Percentiles rank a stretch among this genome's conserved stretches.
Evolutionary conservation across 345 rosid genomes (phyloP).

Genomic region (Populus euphratica): DNA sequence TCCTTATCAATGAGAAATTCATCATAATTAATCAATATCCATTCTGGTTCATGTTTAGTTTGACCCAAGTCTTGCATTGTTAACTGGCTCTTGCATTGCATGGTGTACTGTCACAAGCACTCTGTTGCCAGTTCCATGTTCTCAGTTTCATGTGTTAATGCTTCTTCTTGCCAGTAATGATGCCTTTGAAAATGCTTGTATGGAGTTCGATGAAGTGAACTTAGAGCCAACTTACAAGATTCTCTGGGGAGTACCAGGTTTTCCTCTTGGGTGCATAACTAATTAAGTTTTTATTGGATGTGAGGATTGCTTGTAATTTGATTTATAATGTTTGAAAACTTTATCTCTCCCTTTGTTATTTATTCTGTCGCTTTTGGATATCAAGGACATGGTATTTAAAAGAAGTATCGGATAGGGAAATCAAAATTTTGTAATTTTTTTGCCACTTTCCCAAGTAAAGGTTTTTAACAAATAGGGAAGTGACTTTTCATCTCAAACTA

Average conservation of each 20-base stretch:
- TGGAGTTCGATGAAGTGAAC: conserved; percentile 93
- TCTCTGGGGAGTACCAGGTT: conserved; percentile 99
- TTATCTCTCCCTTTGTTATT: too few species aligned
- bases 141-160: conserved; percentile 11
- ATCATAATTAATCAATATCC: not conserved
- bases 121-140: conserved; percentile 2
- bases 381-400: not conserved
- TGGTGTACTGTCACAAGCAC: not conserved
- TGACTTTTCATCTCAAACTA: not conserved
- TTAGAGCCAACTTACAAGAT: conserved; percentile 86
- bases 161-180: conserved; percentile 47
- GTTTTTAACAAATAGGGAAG: not conserved
- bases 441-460: not conserved
- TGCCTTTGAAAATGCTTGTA: conserved; percentile 85
- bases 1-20: conserved; percentile 1
- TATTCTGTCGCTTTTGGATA: not conserved
- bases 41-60: not conserved
- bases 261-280: conserved; percentile 6
- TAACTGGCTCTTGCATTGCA: not conserved
- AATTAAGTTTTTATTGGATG: not conserved
- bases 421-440: not conserved
- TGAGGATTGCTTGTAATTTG: not conserved
- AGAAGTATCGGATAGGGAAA: not conserved
- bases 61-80: not conserved
- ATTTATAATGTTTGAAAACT: not conserved